These are phyloP conservation scores for Collybia sordida DNA, from an alignment of 768 basidiomycete species.

Conservation along the genomic window DNA sequence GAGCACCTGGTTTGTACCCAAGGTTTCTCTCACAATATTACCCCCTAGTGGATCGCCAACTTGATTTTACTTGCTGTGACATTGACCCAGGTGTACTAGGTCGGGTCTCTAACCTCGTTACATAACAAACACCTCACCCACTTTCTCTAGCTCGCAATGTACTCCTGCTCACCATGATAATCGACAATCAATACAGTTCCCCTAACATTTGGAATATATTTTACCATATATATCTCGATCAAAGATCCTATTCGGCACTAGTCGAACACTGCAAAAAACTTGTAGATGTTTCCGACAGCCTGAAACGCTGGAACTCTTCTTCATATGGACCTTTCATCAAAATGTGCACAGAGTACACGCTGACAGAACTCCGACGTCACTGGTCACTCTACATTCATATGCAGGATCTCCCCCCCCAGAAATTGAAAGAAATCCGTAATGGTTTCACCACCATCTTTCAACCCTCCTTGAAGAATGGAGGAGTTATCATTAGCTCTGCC, in stretches of 20 bases:
- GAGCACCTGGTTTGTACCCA: neutral
- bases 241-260: slow-evolving; percentile 18
- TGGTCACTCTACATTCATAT: slow-evolving; percentile 27
- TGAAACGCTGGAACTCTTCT: slow-evolving; percentile 25
- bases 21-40: too few species aligned
- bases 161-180: slow-evolving; percentile 31
- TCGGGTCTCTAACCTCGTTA: slow-evolving; percentile 8
- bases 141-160: slow-evolving; percentile 31
- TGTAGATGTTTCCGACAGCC: slow-evolving; percentile 14
- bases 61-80: slow-evolving; percentile 41
- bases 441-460: slow-evolving; percentile 10
- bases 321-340: slow-evolving; percentile 25
- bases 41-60: slow-evolving; percentile 10
- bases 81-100: slow-evolving; percentile 35
- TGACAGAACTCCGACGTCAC: slow-evolving; percentile 28
- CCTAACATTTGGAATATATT: slow-evolving; percentile 32
- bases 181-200: slow-evolving; percentile 16
- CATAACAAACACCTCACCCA: neutral
- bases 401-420: slow-evolving; percentile 13
- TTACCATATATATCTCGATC: slow-evolving; percentile 33
- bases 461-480: slow-evolving; percentile 3
- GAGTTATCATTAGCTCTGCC: neutral
- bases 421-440: slow-evolving; percentile 10
- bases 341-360: slow-evolving; percentile 27
- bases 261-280: slow-evolving; percentile 29